Evolutionary conservation across 345 rosid species (phyloP).

Genomic region (Ceriops zippeliana): DNA sequence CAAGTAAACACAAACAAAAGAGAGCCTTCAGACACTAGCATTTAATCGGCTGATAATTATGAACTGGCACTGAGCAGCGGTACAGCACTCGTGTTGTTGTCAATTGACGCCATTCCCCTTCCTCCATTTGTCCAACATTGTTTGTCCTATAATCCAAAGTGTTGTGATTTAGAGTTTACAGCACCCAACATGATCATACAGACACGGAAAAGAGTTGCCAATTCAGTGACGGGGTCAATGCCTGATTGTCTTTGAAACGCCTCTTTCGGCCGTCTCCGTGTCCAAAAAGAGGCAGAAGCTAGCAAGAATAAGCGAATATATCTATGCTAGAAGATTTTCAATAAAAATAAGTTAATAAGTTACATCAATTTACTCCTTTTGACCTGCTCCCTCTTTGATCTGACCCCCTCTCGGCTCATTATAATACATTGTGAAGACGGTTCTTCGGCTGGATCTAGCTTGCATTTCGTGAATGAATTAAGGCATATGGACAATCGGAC

Average conservation of each 20-base stretch:
- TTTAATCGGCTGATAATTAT: neutral
- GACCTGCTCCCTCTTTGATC: slow-evolving; percentile 23
- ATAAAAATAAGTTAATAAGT: slow-evolving; percentile 3
- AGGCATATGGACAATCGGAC: slow-evolving; percentile 16
- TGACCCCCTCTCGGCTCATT: neutral
- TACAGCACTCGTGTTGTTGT: slow-evolving; percentile 36
- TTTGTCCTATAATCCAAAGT: neutral
- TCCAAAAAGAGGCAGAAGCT: slow-evolving; percentile 11
- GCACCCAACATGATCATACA: neutral
- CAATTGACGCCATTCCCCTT: slow-evolving; percentile 26
- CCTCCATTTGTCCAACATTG: slow-evolving; percentile 36
- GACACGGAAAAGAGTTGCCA: neutral
- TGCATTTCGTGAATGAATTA: slow-evolving; percentile 16
- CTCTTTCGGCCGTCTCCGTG: slow-evolving; percentile 29
- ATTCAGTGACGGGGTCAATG: slow-evolving; percentile 18
- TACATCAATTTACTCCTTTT: slow-evolving; percentile 31
- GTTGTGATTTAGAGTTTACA: neutral
- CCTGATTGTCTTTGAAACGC: slow-evolving; percentile 2
- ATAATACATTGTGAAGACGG: neutral
- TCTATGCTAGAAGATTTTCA: slow-evolving; percentile 10
- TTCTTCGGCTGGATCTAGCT: slow-evolving; percentile 27
- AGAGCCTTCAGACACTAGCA: neutral
- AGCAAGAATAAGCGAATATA: slow-evolving; percentile 1
- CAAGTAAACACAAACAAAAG: neutral
- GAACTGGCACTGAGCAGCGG: slow-evolving; percentile 24